phyloP scores from a whole-genome alignment of 1,284 basidiomycete genomes.

The Cerioporus squamosus region DNA sequence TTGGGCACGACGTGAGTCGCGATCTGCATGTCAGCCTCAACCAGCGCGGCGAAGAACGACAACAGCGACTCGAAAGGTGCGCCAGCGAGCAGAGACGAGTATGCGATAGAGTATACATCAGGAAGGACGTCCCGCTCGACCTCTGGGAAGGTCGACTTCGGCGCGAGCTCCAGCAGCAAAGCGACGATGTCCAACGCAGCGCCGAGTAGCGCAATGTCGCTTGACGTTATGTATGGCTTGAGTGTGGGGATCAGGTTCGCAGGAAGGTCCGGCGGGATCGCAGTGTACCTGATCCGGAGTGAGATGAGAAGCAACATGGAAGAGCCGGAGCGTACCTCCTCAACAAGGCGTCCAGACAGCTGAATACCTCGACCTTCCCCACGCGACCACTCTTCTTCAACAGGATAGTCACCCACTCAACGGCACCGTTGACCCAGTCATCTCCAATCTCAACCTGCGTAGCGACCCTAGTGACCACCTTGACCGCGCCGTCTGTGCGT shows the following conservation, averaged over 20 bases:
- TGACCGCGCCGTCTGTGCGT: constrained; percentile 71
- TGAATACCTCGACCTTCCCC: constrained; percentile 84
- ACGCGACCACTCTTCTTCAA: constrained; percentile 81
- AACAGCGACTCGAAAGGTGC: constrained; percentile 80
- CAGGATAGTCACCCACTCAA: constrained; percentile 80
- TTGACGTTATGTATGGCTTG: constrained; percentile 70
- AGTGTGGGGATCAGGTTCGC: constrained; percentile 73
- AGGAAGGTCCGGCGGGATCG: constrained; percentile 65
- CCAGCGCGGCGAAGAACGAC: constrained; percentile 80
- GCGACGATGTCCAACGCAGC: constrained; percentile 75
- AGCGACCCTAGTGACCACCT: constrained; percentile 74
- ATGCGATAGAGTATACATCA: constrained; percentile 72
- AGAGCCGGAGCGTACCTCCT: constrained; percentile 48
- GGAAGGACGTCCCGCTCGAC: constrained; percentile 74
- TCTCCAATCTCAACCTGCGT: constrained; percentile 69
- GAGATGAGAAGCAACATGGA: background rate
- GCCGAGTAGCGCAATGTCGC: constrained; percentile 80
- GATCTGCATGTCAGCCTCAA: constrained; percentile 83
- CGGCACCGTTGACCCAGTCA: constrained; percentile 79
- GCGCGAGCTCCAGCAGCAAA: constrained; percentile 72
- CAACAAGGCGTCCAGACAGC: constrained; percentile 76
- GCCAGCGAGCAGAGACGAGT: constrained; percentile 79
- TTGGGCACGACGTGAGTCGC: constrained; percentile 77
- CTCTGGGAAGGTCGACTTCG: constrained; percentile 66
- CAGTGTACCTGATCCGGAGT: constrained; percentile 57